phyloP scores from a whole-genome alignment of 306 rosid genomes.

The Ammopiptanthus mongolicus region DNA sequence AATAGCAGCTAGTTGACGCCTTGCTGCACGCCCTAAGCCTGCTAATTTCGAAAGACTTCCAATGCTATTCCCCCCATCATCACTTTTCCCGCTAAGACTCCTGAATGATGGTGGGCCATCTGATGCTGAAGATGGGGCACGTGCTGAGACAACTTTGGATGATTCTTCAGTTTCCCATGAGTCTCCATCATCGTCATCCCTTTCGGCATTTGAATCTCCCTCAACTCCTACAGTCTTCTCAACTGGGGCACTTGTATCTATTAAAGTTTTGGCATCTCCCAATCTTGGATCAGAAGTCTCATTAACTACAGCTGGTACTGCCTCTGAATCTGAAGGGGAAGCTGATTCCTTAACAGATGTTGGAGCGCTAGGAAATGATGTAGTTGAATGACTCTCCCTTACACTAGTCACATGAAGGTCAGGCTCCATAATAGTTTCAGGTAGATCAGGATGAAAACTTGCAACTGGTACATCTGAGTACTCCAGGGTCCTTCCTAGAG shows the following conservation, averaged over 20 bases:
- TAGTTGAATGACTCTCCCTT: conserved; percentile 38
- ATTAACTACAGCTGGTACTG: conserved; percentile 32
- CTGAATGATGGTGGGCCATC: conserved; percentile 92
- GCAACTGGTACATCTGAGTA: conserved; percentile 39
- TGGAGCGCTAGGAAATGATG: conserved; percentile 31
- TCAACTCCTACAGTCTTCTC: conserved; percentile 56
- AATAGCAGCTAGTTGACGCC: conserved; percentile 73
- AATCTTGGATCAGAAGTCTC: conserved; percentile 39
- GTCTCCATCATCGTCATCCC: conserved; percentile 76
- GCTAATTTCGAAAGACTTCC: conserved; percentile 94
- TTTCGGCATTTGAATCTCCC: conserved; percentile 45
- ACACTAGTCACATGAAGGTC: conserved; percentile 34
- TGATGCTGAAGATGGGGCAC: conserved; percentile 41
- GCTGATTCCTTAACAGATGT: conserved; percentile 33
- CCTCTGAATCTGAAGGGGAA: conserved; percentile 35
- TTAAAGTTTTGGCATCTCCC: conserved; percentile 22
- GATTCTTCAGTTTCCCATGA: conserved; percentile 73
- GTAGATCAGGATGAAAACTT: conserved; percentile 38
- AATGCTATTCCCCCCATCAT: conserved; percentile 76
- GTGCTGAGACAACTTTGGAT: conserved; percentile 45
- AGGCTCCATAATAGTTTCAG: conserved; percentile 54
- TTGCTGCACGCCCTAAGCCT: conserved; percentile 94
- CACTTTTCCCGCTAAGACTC: conserved; percentile 86
- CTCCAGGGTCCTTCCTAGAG: conserved; percentile 30
- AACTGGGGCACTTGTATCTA: conserved; percentile 35